Evolutionary conservation across 306 rosid species (phyloP), one percentile per base, ranked within the genome.

Genomic region (Fragaria nilgerrensis): DNA sequence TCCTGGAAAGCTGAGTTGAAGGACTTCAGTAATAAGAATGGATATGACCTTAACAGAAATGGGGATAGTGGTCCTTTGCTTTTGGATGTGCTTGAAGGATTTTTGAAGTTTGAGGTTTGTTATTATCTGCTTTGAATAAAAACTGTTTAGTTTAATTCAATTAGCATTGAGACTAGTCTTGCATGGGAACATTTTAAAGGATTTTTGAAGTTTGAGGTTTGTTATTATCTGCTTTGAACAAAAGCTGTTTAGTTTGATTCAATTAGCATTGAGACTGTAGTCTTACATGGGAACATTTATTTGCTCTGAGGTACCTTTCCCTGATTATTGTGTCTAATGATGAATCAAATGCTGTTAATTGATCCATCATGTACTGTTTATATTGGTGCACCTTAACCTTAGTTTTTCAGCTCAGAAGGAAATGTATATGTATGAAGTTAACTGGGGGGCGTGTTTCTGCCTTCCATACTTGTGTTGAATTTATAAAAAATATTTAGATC

Each of bases 71-170:
- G 88, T 85, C 99, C 99, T 65, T 79, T 96, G 63, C 99, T 96
- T 52, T 84, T 96, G 94, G 97, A 96, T 27, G 99, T 96, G 78
- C 99, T 96, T 43, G 97, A 96, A 86, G 99, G 99, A 81, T 96
- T 96, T 85, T 88, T 96, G 86, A 96, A 93, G 80, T 93, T 91
- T 86, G 99, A 96, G 99, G 99, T 96, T 70, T 81, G 89, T 70
- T 68, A 29, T 75, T 79, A 37, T 70, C 61, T 77, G 23, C 72
- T 73, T 65, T 70, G 2, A 13, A 6, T 20, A 27, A 37, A 34
- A 52, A 13, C 7, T 17, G 25, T 44, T 67, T 19, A 16, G 37
- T 55, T 44, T 9, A 32, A 41, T 3, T 63, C 36, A 39, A 68
- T 48, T 25, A 48, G 34, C 79, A 48, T 50, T 41, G 15, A 32